phyloP scores from a whole-genome alignment of 306 rosid genomes.

The Herpetospermum pedunculosum region DNA sequence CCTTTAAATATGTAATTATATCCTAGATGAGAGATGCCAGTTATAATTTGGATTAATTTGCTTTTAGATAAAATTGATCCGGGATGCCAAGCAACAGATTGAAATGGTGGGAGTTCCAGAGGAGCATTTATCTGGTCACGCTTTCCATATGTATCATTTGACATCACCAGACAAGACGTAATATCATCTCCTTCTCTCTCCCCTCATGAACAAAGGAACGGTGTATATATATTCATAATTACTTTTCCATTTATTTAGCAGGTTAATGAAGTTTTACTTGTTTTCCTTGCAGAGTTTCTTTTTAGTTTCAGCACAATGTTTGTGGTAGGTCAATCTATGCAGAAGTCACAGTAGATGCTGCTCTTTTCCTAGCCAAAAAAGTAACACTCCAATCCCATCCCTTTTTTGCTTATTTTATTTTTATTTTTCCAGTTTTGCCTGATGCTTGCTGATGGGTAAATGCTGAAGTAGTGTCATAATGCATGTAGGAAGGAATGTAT shows the following conservation, averaged over 20 bases:
- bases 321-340: constrained; percentile 96
- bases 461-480: background rate
- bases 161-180: constrained; percentile 78
- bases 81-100: constrained; percentile 67
- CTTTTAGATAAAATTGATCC: constrained; percentile 56
- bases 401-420: constrained; percentile 1
- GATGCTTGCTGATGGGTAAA: background rate
- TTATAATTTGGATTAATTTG: background rate
- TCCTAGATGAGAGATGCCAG: background rate
- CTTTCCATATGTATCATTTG: constrained; percentile 82
- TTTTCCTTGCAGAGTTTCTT: constrained; percentile 58
- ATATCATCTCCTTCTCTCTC: constrained; percentile 8
- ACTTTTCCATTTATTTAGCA: background rate
- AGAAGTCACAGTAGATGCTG: constrained; percentile 87
- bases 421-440: background rate
- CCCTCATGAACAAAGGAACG: background rate
- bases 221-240: background rate
- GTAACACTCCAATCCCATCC: constrained; percentile 22
- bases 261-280: background rate
- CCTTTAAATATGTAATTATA: background rate
- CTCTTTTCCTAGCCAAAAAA: constrained; percentile 70
- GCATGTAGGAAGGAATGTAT: background rate
- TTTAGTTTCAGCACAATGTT: constrained; percentile 92
- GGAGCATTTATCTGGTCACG: constrained; percentile 79
- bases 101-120: constrained; percentile 92